Percentiles rank a stretch among this genome's conserved stretches.
Evolutionary conservation across 1,284 basidiomycete species (phyloP).

Genomic region (Leccinum pachyderme): DNA sequence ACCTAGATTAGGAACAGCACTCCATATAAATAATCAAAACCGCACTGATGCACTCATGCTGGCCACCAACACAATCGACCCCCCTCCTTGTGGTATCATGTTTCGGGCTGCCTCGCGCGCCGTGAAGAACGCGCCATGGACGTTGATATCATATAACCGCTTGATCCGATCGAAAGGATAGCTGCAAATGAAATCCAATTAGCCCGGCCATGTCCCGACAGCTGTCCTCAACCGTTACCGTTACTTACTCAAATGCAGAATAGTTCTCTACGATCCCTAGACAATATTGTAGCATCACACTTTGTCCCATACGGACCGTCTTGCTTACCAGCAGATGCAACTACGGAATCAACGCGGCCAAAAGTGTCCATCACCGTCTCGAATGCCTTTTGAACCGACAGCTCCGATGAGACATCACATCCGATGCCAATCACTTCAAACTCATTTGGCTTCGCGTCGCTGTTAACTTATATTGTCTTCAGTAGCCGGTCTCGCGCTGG

Average conservation of each 20-base stretch:
- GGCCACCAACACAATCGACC: slow-evolving; percentile 85
- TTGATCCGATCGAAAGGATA: slow-evolving; percentile 84
- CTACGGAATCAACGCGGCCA: slow-evolving; percentile 83
- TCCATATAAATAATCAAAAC: not conserved
- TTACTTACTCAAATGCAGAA: slow-evolving; percentile 73
- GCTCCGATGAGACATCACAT: slow-evolving; percentile 88
- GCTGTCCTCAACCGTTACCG: not conserved
- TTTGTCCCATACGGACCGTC: slow-evolving; percentile 7
- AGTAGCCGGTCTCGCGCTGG: slow-evolving; percentile 25
- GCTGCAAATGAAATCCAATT: slow-evolving; percentile 36
- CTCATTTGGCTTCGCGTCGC: slow-evolving; percentile 56
- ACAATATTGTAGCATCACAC: slow-evolving; percentile 4
- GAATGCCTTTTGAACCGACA: slow-evolving; percentile 74
- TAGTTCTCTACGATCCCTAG: slow-evolving; percentile 90
- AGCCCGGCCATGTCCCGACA: not conserved
- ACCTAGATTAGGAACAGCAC: slow-evolving; percentile 13
- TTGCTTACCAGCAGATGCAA: slow-evolving; percentile 81
- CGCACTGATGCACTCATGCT: slow-evolving; percentile 76
- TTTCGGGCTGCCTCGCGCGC: slow-evolving; percentile 86
- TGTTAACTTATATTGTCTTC: slow-evolving; percentile 52
- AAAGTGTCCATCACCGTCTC: slow-evolving; percentile 65
- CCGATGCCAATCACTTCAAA: slow-evolving; percentile 76
- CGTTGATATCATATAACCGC: slow-evolving; percentile 88
- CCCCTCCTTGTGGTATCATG: slow-evolving; percentile 76
- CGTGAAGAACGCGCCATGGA: slow-evolving; percentile 91